Evolutionary conservation across 1,139 yeast species (phyloP).

Genomic region (Geotrichum klebahnii): DNA sequence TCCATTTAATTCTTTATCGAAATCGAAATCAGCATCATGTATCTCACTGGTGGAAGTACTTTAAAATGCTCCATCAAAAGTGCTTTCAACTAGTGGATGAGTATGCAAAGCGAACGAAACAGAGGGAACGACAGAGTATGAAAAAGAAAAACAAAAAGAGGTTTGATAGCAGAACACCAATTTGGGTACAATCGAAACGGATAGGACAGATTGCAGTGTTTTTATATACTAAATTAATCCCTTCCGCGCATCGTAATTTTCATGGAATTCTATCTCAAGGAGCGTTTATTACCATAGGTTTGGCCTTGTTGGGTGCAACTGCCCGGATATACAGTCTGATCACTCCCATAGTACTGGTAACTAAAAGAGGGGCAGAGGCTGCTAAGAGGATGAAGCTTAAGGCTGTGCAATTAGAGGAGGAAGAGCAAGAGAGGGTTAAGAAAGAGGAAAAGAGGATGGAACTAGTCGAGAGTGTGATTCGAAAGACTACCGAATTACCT

Average conservation of each 20-base stretch:
- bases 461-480: too few relatives aligned
- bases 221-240: conserved; percentile 16
- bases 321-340: conserved; percentile 11
- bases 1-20: conserved; percentile 9
- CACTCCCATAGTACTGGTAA: conserved; percentile 9
- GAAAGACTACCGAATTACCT: too few relatives aligned
- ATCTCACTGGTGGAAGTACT: conserved; percentile 19
- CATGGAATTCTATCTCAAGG: conserved; percentile 19
- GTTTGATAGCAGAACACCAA: not conserved
- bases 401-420: not conserved
- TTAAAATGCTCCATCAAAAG: conserved; percentile 16
- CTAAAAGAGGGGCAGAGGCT: conserved; percentile 3
- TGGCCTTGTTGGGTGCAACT: conserved; percentile 13
- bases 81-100: conserved; percentile 15
- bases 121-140: not conserved
- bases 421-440: not conserved
- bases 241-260: conserved; percentile 13
- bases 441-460: not conserved
- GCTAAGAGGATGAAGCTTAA: not conserved
- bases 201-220: conserved; percentile 12
- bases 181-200: conserved; percentile 10
- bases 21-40: conserved; percentile 19
- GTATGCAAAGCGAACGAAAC: conserved; percentile 2
- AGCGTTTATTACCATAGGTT: conserved; percentile 17
- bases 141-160: not conserved